Evolutionary conservation across 306 rosid genomes (phyloP).

Genomic region (Senna tora): DNA sequence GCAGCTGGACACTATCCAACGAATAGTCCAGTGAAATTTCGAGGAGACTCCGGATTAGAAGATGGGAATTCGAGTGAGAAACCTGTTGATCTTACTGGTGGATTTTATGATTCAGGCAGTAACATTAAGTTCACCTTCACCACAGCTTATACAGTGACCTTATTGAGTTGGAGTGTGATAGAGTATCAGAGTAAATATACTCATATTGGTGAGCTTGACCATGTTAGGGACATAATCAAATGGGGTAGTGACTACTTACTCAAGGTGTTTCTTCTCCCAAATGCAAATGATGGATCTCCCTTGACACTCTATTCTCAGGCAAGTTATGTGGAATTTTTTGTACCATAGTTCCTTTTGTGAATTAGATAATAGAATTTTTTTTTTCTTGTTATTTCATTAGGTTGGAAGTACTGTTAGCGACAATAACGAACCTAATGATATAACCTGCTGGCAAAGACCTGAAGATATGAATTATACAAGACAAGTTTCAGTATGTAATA

Average conservation of each 20-base stretch:
- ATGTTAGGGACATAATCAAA: constrained; percentile 73
- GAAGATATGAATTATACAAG: constrained; percentile 70
- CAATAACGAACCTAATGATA: constrained; percentile 47
- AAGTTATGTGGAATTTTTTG: constrained; percentile 30
- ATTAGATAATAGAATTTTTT: not conserved
- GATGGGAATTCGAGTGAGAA: constrained; percentile 54
- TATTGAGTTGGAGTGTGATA: constrained; percentile 80
- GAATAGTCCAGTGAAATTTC: constrained; percentile 62
- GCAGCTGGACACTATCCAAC: constrained; percentile 75
- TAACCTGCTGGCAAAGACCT: constrained; percentile 79
- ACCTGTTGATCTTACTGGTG: constrained; percentile 60
- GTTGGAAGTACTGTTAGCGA: constrained; percentile 65
- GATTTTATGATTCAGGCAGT: constrained; percentile 92
- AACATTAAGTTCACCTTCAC: constrained; percentile 80
- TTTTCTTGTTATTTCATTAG: constrained; percentile 41
- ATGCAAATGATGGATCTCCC: constrained; percentile 47
- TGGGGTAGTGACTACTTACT: constrained; percentile 89
- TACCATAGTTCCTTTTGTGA: constrained; percentile 8
- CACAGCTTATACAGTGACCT: constrained; percentile 76
- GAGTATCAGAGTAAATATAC: constrained; percentile 76
- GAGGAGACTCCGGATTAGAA: constrained; percentile 71
- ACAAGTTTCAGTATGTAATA: constrained; percentile 62
- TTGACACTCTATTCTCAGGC: constrained; percentile 68
- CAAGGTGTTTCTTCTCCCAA: constrained; percentile 55
- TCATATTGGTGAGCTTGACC: constrained; percentile 74